Base-by-base conservation (phyloP, 306 rosid genomes). In the Cucurbita pepo region DNA sequence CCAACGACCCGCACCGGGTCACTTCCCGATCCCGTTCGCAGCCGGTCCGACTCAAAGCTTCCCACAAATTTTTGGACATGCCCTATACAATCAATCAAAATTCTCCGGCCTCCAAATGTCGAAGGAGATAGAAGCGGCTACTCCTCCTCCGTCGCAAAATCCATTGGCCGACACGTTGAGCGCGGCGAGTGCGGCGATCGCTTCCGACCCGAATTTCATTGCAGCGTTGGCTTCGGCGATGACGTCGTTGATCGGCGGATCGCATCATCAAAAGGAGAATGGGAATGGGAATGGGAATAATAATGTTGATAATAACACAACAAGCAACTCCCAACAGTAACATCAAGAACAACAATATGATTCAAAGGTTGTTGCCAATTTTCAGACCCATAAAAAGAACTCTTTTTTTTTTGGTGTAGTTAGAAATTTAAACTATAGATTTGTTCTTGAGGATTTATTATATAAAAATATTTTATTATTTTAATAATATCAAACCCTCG, bases 71-170 rank as follows among this genome's bases (percentile, higher is more conserved):
- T 79, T 88, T 36, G 77, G 83, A 21, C 91, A 89, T 30, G 85
- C 86, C 0, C 81, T 88, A 0, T 78, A 78, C 44, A 90, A 87
- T 78, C 90, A 84, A 45, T 88, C 98, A 0, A 85, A 77, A 69
- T 87, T 87, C 73, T 83, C 93, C 47, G 93, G 91, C 43, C 86
- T 90, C 19, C 96, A 84, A 73, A 69, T 82, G 85, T 85, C 97
- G 0, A 83, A 84, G 65, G 80, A 81, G 48, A 72, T 51, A 7
- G 78, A 69, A 15, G 51, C 4, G 2, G 5, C 73, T 0, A 25
- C 6, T 7, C 73, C 55, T 7, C 73, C 30, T 1, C 43, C 73
- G 0, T 5, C 14, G 13, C 73, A 47, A 2, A 69, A 69, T 47
- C 73, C 74, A 25, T 51, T 69, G 9, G 34, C 59, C 25, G 74